These are phyloP conservation scores for Carex scoparia DNA, from an alignment of 176 grass and related monocot species.

Conservation along the genomic window DNA sequence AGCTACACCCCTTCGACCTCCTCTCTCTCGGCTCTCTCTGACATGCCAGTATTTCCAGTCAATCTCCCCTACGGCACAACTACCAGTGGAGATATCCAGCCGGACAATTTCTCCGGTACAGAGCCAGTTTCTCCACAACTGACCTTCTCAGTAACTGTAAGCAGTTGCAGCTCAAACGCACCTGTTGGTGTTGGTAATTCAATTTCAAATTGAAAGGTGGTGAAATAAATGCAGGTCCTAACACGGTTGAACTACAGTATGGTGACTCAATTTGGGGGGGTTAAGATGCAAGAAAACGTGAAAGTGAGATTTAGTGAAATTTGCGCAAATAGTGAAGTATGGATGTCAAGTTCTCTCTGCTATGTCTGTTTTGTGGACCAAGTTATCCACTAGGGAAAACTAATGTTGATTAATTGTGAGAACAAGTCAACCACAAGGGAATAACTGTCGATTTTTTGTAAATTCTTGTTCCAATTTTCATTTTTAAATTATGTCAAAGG, in stretches of 20 bases:
- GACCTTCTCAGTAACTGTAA: slow-evolving; percentile 5
- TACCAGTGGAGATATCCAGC: slow-evolving; percentile 11
- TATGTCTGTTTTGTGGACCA: neutral
- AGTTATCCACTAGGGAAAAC: neutral
- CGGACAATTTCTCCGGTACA: slow-evolving; percentile 21
- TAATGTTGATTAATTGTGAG: neutral
- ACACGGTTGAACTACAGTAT: neutral
- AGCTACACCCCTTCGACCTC: slow-evolving; percentile 40
- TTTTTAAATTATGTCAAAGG: slow-evolving; percentile 16
- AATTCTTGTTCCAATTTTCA: neutral
- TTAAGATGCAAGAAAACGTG: neutral
- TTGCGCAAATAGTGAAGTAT: neutral
- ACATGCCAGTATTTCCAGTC: slow-evolving; percentile 37
- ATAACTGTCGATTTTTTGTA: neutral
- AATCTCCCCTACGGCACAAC: slow-evolving; percentile 19
- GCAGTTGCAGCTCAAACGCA: neutral
- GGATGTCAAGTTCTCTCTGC: neutral
- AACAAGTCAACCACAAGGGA: neutral
- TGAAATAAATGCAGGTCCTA: neutral
- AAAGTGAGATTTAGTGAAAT: neutral
- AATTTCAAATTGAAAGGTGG: slow-evolving; percentile 1
- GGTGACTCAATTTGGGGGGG: neutral
- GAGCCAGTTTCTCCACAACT: slow-evolving; percentile 21
- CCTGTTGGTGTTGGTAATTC: neutral
- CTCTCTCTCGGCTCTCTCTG: slow-evolving; percentile 30